Conservation (phyloP, 2,329 filamentous ascomycete species). For the Alternaria arbusti region DNA sequence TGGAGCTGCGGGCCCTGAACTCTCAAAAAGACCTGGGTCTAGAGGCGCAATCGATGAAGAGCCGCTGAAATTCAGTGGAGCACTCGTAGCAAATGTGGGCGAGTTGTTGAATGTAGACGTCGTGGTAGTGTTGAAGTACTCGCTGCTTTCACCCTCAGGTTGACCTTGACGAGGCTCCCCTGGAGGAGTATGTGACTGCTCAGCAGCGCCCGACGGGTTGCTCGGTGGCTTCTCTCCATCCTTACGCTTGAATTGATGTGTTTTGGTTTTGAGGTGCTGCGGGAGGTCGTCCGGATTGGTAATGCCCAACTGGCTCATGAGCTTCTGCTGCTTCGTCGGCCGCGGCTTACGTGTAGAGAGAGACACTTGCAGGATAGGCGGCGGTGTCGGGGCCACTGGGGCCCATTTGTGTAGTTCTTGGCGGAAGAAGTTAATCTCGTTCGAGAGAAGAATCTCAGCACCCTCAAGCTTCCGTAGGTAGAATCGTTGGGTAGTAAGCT, state of each 20-base stretch:
- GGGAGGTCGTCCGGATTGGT: constrained; percentile 91
- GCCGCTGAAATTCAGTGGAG: constrained; percentile 37
- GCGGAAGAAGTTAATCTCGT: constrained; percentile 97
- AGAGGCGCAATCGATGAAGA: constrained; percentile 40
- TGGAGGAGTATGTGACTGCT: constrained; percentile 47
- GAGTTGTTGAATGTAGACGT: constrained; percentile 41
- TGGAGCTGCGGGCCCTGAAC: constrained; percentile 33
- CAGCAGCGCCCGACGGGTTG: constrained; percentile 43
- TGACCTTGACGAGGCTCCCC: constrained; percentile 43
- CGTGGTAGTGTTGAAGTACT: constrained; percentile 41
- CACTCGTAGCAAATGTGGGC: constrained; percentile 41
- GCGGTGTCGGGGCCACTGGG: constrained; percentile 83
- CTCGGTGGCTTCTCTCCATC: constrained; percentile 54
- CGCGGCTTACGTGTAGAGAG: constrained; percentile 93
- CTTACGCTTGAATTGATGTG: constrained; percentile 62
- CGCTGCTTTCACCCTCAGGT: constrained; percentile 31
- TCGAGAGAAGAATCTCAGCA: constrained; percentile 87
- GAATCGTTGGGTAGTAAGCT: constrained; percentile 89
- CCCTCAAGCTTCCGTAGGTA: constrained; percentile 97
- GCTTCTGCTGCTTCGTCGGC: constrained; percentile 95
- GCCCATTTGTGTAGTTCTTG: constrained; percentile 96
- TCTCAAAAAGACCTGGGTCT: constrained; percentile 48
- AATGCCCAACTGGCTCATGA: constrained; percentile 86
- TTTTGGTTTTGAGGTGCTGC: constrained; percentile 77
- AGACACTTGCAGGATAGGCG: constrained; percentile 84